These are phyloP conservation scores for Penicillium sp. DNA, from an alignment of 2,329 filamentous ascomycete genomes.

Conservation along the genomic window DNA sequence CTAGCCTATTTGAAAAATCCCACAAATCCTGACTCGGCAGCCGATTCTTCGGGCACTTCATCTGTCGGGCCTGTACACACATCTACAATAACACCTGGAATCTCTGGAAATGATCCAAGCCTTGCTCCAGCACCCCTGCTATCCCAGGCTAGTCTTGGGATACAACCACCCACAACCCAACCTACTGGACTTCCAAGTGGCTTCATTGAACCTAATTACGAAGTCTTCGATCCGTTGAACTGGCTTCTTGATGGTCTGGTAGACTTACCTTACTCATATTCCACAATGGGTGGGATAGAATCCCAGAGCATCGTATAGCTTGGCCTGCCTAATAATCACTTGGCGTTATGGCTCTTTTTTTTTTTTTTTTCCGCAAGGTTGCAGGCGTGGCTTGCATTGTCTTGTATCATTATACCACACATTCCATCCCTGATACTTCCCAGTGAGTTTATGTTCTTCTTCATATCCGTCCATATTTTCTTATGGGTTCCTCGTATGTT, in stretches of 20 bases:
- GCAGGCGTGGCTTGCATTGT: slow-evolving; percentile 16
- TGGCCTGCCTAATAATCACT: not conserved
- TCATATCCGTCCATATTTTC: not conserved
- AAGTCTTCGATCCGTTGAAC: slow-evolving; percentile 88
- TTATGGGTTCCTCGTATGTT: slow-evolving; percentile 3
- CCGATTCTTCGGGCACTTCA: slow-evolving; percentile 68
- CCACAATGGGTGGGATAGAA: slow-evolving; percentile 53
- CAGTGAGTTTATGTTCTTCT: slow-evolving; percentile 9
- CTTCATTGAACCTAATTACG: slow-evolving; percentile 69
- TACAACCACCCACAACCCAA: slow-evolving; percentile 24
- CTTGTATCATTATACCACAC: slow-evolving; percentile 28
- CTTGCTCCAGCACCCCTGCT: slow-evolving; percentile 40
- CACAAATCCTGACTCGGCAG: slow-evolving; percentile 76
- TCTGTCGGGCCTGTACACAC: slow-evolving; percentile 47
- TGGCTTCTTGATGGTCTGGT: slow-evolving; percentile 89
- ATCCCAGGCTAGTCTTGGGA: slow-evolving; percentile 31
- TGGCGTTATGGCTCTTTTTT: slow-evolving; percentile 1
- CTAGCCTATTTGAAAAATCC: slow-evolving; percentile 74
- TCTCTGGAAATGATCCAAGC: slow-evolving; percentile 44
- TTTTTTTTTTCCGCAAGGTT: not conserved
- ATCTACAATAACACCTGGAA: slow-evolving; percentile 37
- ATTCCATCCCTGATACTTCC: slow-evolving; percentile 21
- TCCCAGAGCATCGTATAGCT: slow-evolving; percentile 37
- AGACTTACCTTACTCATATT: slow-evolving; percentile 71
- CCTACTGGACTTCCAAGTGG: slow-evolving; percentile 40